These are phyloP conservation scores for Pleomassaria siparia DNA, from an alignment of 2,329 filamentous ascomycete species.

Conservation along the genomic window DNA sequence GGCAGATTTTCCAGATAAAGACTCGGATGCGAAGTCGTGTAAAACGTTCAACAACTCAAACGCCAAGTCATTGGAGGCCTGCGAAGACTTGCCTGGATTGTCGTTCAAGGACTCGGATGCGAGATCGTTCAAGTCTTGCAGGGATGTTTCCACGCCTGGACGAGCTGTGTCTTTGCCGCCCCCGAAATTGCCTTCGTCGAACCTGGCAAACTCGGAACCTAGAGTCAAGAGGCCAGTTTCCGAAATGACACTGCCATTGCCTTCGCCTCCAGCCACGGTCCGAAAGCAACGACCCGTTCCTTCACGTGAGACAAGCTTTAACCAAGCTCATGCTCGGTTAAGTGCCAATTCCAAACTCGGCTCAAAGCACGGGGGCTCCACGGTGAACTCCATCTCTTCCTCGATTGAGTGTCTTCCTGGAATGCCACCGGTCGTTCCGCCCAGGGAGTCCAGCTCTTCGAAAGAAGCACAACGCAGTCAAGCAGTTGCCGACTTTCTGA, in stretches of 20 bases:
- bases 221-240: constrained; percentile 11
- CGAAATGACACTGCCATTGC: constrained; percentile 16
- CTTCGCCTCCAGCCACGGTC: constrained; percentile 16
- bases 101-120: constrained; percentile 22
- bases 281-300: constrained; percentile 15
- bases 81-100: constrained; percentile 12
- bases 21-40: constrained; percentile 24
- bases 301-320: constrained; percentile 21
- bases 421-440: constrained; percentile 27
- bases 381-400: constrained; percentile 25
- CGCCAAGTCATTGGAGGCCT: constrained; percentile 16
- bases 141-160: constrained; percentile 23
- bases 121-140: constrained; percentile 25
- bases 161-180: constrained; percentile 19
- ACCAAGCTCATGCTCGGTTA: constrained; percentile 15
- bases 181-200: constrained; percentile 14
- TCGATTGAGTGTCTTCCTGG: constrained; percentile 20
- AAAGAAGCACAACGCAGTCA: constrained; percentile 34
- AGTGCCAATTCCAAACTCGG: constrained; percentile 24
- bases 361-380: constrained; percentile 18
- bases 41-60: constrained; percentile 14
- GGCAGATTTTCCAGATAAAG: constrained; percentile 19
- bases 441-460: constrained; percentile 34
- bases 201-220: constrained; percentile 6
- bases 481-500: constrained; percentile 28